Evolutionary conservation across 169 alveolate genomes (phyloP).

Genomic region (Plasmodium cynomolgi): DNA sequence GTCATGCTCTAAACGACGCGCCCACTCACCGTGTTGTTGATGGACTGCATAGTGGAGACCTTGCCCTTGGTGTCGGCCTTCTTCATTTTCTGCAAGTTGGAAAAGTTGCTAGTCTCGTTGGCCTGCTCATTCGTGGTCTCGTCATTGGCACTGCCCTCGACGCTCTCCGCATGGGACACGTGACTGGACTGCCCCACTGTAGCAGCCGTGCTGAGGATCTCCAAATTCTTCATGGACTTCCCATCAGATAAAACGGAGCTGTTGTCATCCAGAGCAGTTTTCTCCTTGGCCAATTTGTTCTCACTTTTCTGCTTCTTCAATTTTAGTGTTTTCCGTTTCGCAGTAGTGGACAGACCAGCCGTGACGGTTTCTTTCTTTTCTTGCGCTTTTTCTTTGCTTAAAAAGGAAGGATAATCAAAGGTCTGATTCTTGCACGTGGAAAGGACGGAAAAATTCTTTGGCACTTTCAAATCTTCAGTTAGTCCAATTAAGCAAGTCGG

Average conservation of each 20-base stretch:
- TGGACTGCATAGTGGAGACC: slow-evolving; percentile 77
- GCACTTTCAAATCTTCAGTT: slow-evolving; percentile 89
- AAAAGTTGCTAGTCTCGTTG: slow-evolving; percentile 78
- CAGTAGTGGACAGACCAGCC: slow-evolving; percentile 88
- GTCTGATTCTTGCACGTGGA: slow-evolving; percentile 86
- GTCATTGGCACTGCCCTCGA: slow-evolving; percentile 73
- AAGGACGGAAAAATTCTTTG: slow-evolving; percentile 86
- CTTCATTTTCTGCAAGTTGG: slow-evolving; percentile 67
- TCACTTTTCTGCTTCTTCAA: slow-evolving; percentile 72
- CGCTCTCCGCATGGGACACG: slow-evolving; percentile 80
- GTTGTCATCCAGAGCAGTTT: slow-evolving; percentile 77
- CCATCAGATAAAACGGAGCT: slow-evolving; percentile 83
- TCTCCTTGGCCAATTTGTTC: slow-evolving; percentile 49
- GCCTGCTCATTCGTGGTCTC: slow-evolving; percentile 72
- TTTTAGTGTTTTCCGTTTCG: slow-evolving; percentile 80
- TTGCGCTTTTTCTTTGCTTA: slow-evolving; percentile 81
- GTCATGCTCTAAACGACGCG: not conserved
- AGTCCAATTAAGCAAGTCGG: slow-evolving; percentile 93
- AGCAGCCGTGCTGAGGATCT: slow-evolving; percentile 84
- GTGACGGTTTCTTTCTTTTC: slow-evolving; percentile 88
- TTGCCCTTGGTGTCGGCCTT: slow-evolving; percentile 76
- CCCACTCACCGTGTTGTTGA: slow-evolving; percentile 40
- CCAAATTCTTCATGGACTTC: slow-evolving; percentile 78
- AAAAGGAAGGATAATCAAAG: slow-evolving; percentile 86
- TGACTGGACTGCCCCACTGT: slow-evolving; percentile 85